Conservation (phyloP, 2,329 filamentous ascomycete genomes). For the Diaporthe sp. region DNA sequence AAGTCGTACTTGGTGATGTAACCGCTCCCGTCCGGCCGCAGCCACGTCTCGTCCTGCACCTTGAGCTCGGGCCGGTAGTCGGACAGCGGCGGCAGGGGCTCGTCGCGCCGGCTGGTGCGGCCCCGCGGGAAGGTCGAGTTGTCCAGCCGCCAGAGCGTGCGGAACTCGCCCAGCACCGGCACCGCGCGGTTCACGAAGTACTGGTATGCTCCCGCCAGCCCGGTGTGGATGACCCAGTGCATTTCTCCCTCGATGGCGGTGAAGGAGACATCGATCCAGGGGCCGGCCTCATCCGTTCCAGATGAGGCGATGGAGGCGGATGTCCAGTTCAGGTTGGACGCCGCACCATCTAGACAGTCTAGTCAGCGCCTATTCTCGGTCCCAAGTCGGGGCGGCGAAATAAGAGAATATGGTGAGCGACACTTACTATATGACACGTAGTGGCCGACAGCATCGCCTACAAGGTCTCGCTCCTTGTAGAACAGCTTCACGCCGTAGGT, state of each 20-base stretch:
- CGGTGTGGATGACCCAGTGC: conserved; percentile 65
- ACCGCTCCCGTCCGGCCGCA: conserved; percentile 57
- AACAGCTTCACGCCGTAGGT: conserved; percentile 48
- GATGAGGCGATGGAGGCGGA: conserved; percentile 57
- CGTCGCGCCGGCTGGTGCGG: conserved; percentile 60
- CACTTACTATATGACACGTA: conserved; percentile 51
- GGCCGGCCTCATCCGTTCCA: conserved; percentile 49
- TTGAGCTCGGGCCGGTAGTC: conserved; percentile 61
- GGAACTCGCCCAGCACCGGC: conserved; percentile 63
- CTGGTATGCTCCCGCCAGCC: conserved; percentile 65
- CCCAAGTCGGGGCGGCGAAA: not conserved
- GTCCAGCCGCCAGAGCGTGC: conserved; percentile 65
- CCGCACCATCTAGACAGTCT: conserved; percentile 57
- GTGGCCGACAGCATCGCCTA: conserved; percentile 48
- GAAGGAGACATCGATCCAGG: conserved; percentile 64
- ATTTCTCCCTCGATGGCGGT: conserved; percentile 62
- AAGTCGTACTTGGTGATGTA: conserved; percentile 67
- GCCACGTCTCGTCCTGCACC: conserved; percentile 68
- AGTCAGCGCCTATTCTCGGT: not conserved
- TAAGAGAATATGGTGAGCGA: not conserved
- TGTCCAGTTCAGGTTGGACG: conserved; percentile 61
- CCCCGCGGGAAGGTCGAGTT: conserved; percentile 62
- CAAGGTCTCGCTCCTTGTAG: conserved; percentile 49
- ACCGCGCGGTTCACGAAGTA: conserved; percentile 66
- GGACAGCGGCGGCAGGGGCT: conserved; percentile 57